phyloP scores from a whole-genome alignment of 2,329 filamentous ascomycete species.

The Ceratocystis albifundus region DNA sequence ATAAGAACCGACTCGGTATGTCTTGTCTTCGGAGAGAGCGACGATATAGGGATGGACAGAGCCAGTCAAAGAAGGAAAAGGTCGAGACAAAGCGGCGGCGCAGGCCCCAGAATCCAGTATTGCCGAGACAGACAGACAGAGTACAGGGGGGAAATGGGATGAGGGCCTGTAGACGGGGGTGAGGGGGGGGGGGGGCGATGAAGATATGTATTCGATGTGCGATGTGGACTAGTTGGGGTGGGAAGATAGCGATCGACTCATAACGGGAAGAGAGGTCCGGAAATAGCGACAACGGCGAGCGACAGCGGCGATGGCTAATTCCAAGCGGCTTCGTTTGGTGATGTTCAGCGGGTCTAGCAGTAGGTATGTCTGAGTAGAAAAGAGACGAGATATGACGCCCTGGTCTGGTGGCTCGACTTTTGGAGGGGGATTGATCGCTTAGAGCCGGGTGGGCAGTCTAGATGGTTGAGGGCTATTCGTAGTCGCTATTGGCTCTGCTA shows the following conservation, averaged over 20 bases:
- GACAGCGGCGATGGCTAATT: background rate
- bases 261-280: too few species aligned
- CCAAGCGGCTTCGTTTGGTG: too few species aligned
- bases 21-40: background rate
- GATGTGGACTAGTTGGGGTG: background rate
- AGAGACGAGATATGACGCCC: background rate
- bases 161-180: background rate
- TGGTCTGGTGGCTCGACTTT: background rate
- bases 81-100: background rate
- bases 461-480: too few species aligned
- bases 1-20: background rate
- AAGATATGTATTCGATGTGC: background rate
- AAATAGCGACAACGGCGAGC: background rate
- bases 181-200: background rate
- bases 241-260: too few species aligned
- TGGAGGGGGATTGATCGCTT: conserved; percentile 1
- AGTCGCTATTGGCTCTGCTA: too few species aligned
- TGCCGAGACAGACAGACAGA: background rate
- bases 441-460: background rate
- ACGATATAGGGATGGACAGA: background rate
- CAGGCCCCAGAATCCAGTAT: background rate
- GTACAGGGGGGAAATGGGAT: background rate
- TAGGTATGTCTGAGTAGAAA: background rate
- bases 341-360: background rate
- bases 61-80: background rate